Evolutionary conservation across 208 protist genomes (phyloP), one percentile per base, ranked within the genome.

Genomic region (Paratrypanosoma confusum): DNA sequence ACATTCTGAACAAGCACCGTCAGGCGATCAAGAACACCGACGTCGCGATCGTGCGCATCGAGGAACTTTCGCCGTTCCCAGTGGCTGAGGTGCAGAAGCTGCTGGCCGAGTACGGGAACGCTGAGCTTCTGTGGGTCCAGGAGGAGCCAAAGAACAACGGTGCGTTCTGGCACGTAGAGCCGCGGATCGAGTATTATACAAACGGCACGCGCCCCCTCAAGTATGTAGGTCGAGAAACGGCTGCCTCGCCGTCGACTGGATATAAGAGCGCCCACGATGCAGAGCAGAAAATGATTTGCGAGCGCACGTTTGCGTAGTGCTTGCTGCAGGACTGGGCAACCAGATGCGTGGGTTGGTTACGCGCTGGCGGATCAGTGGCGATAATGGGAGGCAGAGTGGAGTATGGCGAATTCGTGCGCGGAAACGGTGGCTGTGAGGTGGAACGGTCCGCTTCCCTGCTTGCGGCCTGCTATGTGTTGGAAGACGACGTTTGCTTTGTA

Each of bases 71-170:
- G 31, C 97, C 97, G 35, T 98, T 99, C 75, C 97, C 96, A 34
- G 94, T 95, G 27, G 85, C 93, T 27, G 79, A 90, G 57, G 76
- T 99, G 24, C 63, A 74, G 46, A 51, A 62, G 18, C 45, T 96
- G 39, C 46, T 93, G 0, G 14, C 48, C 21, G 66, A 83, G 24
- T 98, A 97, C 70, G 62, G 62, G 28, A 74, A 82, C 39, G 95
- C 95, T 6, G 79, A 94, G 45, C 54, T 95, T 8, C 72, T 88
- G 49, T 99, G 96, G 97, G 81, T 71, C 38, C 96, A 98, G 78
- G 96, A 98, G 67, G 96, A 99, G 77, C 97, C 96, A 33, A 89
- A 82, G 63, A 98, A 98, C 65, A 95, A 96, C 78, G 96, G 96
- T 49, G 70, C 94, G 10, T 98, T 84, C 83, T 53, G 36, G 4